These are phyloP conservation scores for Adansonia madagascariensis DNA, from an alignment of 441 rosid genomes.

Conservation along the genomic window DNA sequence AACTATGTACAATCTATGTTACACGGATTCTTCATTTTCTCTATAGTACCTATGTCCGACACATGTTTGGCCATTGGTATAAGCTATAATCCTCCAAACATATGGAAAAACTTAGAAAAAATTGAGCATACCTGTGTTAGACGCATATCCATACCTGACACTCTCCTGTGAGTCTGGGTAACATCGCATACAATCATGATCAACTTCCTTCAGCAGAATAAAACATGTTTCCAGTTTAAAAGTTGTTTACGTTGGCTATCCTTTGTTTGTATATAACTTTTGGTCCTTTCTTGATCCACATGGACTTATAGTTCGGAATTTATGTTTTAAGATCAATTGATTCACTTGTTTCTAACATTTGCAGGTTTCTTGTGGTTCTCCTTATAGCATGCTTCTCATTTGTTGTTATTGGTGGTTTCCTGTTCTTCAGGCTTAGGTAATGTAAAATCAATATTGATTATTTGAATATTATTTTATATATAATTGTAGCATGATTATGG, in stretches of 20 bases:
- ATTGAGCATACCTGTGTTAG: too few species aligned
- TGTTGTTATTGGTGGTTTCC: conserved; percentile 80
- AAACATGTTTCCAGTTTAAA: background rate
- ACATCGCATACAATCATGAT: background rate
- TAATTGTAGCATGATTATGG: background rate
- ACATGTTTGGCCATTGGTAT: too few species aligned
- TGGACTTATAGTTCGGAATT: conserved; percentile 16
- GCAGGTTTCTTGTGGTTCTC: conserved; percentile 82
- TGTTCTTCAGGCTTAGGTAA: conserved; percentile 81
- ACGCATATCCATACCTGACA: too few species aligned
- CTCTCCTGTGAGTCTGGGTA: too few species aligned
- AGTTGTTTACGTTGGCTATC: background rate
- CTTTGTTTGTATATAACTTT: background rate
- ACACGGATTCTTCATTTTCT: too few species aligned
- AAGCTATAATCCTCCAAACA: too few species aligned
- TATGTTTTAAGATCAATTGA: conserved; percentile 21
- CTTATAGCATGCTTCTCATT: conserved; percentile 81
- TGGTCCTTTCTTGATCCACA: conserved; percentile 22
- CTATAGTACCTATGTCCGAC: too few species aligned
- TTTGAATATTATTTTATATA: background rate
- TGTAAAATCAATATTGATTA: background rate
- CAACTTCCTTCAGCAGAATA: conserved; percentile 12
- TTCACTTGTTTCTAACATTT: conserved; percentile 31
- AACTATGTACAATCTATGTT: background rate
- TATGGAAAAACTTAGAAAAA: too few species aligned